Evolutionary conservation across 805 yeast genomes (phyloP).

Genomic region (Zygosaccharomyces pseudorouxii): DNA sequence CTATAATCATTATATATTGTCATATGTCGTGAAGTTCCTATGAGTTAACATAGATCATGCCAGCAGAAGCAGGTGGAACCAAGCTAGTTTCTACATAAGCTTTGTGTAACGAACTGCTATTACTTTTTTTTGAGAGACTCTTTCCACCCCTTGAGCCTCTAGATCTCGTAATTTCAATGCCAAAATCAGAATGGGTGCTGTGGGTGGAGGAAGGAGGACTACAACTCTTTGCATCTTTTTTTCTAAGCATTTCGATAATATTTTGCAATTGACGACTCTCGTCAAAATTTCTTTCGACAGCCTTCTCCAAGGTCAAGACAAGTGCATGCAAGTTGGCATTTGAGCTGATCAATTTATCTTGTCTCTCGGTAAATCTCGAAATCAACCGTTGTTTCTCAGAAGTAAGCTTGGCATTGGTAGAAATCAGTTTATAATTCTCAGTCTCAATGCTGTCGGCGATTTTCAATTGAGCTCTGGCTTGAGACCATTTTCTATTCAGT

Average conservation of each 20-base stretch:
- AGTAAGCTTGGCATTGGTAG: neutral
- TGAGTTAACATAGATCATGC: constrained; percentile 1
- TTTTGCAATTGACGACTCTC: neutral
- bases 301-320: neutral
- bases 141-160: neutral
- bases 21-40: neutral
- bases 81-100: neutral
- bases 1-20: neutral
- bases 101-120: neutral
- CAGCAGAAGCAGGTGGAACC: neutral
- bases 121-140: neutral
- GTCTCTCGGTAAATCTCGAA: neutral
- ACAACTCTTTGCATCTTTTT: neutral
- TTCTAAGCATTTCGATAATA: neutral
- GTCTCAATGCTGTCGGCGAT: neutral
- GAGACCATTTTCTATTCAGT: neutral
- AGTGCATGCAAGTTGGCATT: neutral
- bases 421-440: neutral
- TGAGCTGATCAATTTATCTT: neutral
- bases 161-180: neutral
- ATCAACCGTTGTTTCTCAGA: neutral
- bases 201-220: neutral
- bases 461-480: neutral
- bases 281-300: neutral
- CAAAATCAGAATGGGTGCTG: neutral